These are phyloP conservation scores for Colletotrichum sp. DNA, from an alignment of 2,329 filamentous ascomycete genomes.

Conservation along the genomic window DNA sequence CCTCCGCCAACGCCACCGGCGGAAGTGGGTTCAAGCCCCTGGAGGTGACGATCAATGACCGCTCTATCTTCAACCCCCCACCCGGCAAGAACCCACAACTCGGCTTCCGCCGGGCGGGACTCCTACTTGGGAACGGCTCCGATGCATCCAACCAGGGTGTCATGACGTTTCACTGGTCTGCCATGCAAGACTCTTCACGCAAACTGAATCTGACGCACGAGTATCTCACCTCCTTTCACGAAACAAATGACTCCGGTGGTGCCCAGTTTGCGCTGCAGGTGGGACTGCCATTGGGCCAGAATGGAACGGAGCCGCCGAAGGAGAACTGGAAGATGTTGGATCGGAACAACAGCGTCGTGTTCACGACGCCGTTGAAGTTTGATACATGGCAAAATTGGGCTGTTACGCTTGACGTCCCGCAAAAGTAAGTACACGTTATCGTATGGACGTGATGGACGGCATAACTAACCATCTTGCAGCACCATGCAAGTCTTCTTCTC, in stretches of 20 bases:
- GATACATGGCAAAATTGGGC: constrained; percentile 67
- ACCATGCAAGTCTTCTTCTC: constrained; percentile 65
- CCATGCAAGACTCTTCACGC: constrained; percentile 55
- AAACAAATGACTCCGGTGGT: constrained; percentile 48
- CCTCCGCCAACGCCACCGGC: constrained; percentile 36
- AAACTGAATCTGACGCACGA: constrained; percentile 65
- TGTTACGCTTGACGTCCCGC: constrained; percentile 60
- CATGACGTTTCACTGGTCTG: constrained; percentile 66
- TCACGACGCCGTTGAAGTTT: constrained; percentile 51
- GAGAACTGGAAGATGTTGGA: constrained; percentile 50
- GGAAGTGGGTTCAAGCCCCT: constrained; percentile 35
- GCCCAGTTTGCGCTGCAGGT: constrained; percentile 61
- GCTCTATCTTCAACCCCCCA: constrained; percentile 61
- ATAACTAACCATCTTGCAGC: constrained; percentile 33
- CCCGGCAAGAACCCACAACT: constrained; percentile 50
- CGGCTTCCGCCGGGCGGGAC: constrained; percentile 44
- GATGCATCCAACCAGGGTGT: constrained; percentile 56
- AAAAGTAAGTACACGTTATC: constrained; percentile 46
- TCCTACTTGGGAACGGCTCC: constrained; percentile 47
- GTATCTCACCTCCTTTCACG: constrained; percentile 60
- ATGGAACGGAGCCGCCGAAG: constrained; percentile 30
- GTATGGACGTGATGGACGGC: neutral
- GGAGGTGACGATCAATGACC: constrained; percentile 60
- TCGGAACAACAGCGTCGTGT: constrained; percentile 54
- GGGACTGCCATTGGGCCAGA: constrained; percentile 51